These are phyloP conservation scores for Cardiospermum halicacabum DNA, from an alignment of 345 rosid species.

Conservation along the genomic window DNA sequence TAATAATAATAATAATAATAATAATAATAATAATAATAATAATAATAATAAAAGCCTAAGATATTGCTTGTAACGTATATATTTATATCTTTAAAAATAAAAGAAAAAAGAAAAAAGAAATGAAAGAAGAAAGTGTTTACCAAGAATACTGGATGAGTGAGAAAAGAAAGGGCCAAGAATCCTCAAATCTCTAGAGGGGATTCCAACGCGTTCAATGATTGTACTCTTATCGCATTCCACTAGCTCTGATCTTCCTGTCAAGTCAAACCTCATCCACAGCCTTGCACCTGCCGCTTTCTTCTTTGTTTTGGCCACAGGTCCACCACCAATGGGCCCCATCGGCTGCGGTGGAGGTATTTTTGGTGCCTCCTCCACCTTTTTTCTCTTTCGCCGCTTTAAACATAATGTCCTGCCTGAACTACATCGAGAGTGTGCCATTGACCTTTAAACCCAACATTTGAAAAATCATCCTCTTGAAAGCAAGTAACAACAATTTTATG, in stretches of 20 bases:
- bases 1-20: no score
- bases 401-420: conserved; percentile 42
- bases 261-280: conserved; percentile 89
- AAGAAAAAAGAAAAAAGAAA: no score
- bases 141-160: conserved; percentile 80
- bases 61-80: no score
- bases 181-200: conserved; percentile 92
- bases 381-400: conserved; percentile 38
- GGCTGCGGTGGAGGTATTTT: conserved; percentile 2
- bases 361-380: conserved; percentile 24
- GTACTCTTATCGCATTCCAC: conserved; percentile 81
- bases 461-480: no score
- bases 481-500: no score
- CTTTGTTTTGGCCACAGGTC: conserved; percentile 60
- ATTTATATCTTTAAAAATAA: no score
- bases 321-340: conserved; percentile 3
- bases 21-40: no score
- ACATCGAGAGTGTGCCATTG: no score
- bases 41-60: no score
- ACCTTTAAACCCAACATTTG: no score
- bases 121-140: conserved; percentile 20
- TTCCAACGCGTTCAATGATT: conserved; percentile 62
- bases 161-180: conserved; percentile 92
- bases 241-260: conserved; percentile 68
- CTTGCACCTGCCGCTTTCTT: conserved; percentile 88